Base-by-base conservation (phyloP, 768 basidiomycete species). In the Suillus luteus region DNA sequence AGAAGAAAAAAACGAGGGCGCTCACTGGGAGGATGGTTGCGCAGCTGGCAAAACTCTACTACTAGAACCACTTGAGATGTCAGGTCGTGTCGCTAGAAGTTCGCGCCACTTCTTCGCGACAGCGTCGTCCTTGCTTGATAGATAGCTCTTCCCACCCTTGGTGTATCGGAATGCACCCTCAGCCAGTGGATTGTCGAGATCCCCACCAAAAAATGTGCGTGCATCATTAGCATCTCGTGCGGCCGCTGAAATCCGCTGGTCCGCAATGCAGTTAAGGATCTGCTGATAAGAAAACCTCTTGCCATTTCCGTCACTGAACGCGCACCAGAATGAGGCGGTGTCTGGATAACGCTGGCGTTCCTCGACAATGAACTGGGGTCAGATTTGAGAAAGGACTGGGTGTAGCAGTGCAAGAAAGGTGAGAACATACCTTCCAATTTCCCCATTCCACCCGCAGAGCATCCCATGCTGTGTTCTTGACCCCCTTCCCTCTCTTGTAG, bases 321-420 rank as follows among this genome's bases (percentile, higher is more conserved):
- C 43, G 11, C 17, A n/a, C 69, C 67, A 70, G 52, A 70, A 70
- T 15, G 49, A 61, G 1, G 55, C 51, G 1, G 59, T 62, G 22
- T 63, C 60, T 6, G 57, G 40, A 46, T 57, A 58, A 19, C 22
- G 37, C 38, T 63, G 52, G 22, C 41, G 64, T 24, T 64, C 67
- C 40, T 66, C 55, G 1, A 55, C 69, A 17, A 70, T 49, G 5
- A 40, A 40, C 40, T 40, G 14, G 33, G 33, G 33, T 8, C 33
- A 35, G 33, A 35, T 35, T 35, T 35, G 33, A 35, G 33, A 35
- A 35, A 35, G 33, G 33, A 35, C 33, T 35, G 33, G 8, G 33
- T 35, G 33, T 35, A 35, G 33, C 33, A 35, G 33, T 35, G 33
- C 33, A 4, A 35, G 33, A 35, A 35, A 35, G 33, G 33, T 35